Percentiles rank a stretch among this genome's conserved stretches.
Evolutionary conservation across 2,329 filamentous ascomycete species (phyloP).

Genomic region (Huntiella omanensis): DNA sequence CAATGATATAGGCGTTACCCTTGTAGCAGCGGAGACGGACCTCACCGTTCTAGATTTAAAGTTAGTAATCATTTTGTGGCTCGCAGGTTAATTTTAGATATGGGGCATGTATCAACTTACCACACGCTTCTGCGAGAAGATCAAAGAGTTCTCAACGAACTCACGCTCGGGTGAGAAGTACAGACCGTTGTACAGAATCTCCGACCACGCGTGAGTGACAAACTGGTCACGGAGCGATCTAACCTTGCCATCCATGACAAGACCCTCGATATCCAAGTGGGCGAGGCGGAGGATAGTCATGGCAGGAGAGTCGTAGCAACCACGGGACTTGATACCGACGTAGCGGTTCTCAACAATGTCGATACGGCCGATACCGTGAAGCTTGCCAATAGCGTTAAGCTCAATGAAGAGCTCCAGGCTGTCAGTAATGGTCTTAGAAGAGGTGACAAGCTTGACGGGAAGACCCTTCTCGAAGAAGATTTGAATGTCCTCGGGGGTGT

Average conservation of each 20-base stretch:
- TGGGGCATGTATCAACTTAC: slow-evolving; percentile 13
- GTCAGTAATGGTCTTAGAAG: slow-evolving; percentile 39
- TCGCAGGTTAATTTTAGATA: not conserved
- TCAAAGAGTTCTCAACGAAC: slow-evolving; percentile 42
- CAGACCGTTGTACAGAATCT: slow-evolving; percentile 30
- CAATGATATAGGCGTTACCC: slow-evolving; percentile 31
- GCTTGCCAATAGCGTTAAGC: slow-evolving; percentile 43
- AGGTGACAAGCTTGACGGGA: slow-evolving; percentile 42
- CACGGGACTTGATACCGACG: slow-evolving; percentile 21
- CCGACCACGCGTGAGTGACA: slow-evolving; percentile 26
- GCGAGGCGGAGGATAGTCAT: slow-evolving; percentile 16
- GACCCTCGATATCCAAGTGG: slow-evolving; percentile 33
- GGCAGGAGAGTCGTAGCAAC: slow-evolving; percentile 26
- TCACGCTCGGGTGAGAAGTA: slow-evolving; percentile 33
- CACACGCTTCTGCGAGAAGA: slow-evolving; percentile 35
- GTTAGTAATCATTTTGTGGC: not conserved
- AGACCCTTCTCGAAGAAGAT: slow-evolving; percentile 49
- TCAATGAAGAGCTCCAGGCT: slow-evolving; percentile 46
- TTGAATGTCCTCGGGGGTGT: slow-evolving; percentile 44
- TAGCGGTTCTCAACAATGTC: slow-evolving; percentile 32
- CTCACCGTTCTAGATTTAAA: slow-evolving; percentile 15
- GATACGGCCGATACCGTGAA: slow-evolving; percentile 49
- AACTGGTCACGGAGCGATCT: slow-evolving; percentile 34
- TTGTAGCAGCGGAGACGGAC: slow-evolving; percentile 21
- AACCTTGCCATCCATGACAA: slow-evolving; percentile 36